These are phyloP conservation scores for Talaromyces sp. DNA, from an alignment of 2,329 filamentous ascomycete species.

Conservation along the genomic window DNA sequence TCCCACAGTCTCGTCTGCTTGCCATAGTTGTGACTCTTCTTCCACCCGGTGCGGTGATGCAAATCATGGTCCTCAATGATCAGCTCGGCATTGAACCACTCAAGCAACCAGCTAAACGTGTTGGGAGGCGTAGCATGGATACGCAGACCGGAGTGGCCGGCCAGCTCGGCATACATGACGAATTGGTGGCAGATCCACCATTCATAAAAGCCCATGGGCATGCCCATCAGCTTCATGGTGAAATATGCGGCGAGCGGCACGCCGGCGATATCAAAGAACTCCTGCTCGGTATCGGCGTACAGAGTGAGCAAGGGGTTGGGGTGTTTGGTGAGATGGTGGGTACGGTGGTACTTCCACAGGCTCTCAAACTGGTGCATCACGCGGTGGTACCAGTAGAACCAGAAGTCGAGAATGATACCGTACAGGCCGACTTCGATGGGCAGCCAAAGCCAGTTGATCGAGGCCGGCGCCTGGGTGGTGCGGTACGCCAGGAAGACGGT, in stretches of 20 bases:
- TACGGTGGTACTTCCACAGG: constrained; percentile 38
- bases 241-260: constrained; percentile 33
- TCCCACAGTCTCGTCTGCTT: constrained; percentile 32
- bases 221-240: constrained; percentile 27
- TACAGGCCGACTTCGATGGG: constrained; percentile 34
- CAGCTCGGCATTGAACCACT: constrained; percentile 26
- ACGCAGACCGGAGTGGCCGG: constrained; percentile 36
- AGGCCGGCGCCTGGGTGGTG: constrained; percentile 13
- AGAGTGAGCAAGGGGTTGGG: constrained; percentile 34
- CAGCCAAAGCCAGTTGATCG: constrained; percentile 27
- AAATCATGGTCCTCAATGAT: constrained; percentile 36
- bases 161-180: constrained; percentile 36
- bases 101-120: constrained; percentile 28
- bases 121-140: constrained; percentile 29
- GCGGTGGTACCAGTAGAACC: constrained; percentile 41
- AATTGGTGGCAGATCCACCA: constrained; percentile 42
- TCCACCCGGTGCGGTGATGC: constrained; percentile 29
- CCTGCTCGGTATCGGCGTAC: constrained; percentile 37
- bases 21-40: constrained; percentile 28
- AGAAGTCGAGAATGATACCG: constrained; percentile 36
- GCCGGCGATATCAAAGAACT: constrained; percentile 35
- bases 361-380: constrained; percentile 32
- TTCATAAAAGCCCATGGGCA: constrained; percentile 41
- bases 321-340: constrained; percentile 39
- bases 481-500: constrained; percentile 22